These are phyloP conservation scores for Phellopilus nigrolimitatus DNA, from an alignment of 1,284 basidiomycete species.

Conservation along the genomic window DNA sequence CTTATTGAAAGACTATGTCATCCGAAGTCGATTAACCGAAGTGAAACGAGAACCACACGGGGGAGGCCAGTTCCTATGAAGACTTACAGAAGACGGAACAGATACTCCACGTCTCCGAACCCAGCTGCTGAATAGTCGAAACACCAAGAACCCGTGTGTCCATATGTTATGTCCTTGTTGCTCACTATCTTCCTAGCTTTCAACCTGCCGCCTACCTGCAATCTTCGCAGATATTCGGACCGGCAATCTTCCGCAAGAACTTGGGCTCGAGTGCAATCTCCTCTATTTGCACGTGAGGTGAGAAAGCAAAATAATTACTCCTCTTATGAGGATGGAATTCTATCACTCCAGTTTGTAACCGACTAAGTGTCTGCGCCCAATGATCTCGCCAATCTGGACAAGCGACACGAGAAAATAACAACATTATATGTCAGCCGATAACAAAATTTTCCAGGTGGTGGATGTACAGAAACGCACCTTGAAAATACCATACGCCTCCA, in stretches of 20 bases:
- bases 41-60: too few species aligned
- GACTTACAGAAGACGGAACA: too few species aligned
- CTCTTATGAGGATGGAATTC: slow-evolving; percentile 6
- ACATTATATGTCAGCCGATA: too few species aligned
- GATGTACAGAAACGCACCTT: slow-evolving; percentile 59
- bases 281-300: not conserved
- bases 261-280: not conserved
- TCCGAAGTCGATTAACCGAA: too few species aligned
- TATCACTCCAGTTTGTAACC: slow-evolving; percentile 71
- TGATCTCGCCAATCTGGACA: slow-evolving; percentile 81
- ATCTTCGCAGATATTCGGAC: not conserved
- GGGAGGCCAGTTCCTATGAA: too few species aligned
- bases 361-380: slow-evolving; percentile 79
- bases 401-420: not conserved
- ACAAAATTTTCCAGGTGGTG: too few species aligned
- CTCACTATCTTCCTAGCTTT: not conserved
- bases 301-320: slow-evolving; percentile 2
- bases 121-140: too few species aligned
- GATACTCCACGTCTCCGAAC: too few species aligned
- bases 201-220: not conserved
- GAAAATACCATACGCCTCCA: slow-evolving; percentile 88
- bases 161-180: too few species aligned
- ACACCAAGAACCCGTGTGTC: too few species aligned
- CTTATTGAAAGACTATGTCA: too few species aligned
- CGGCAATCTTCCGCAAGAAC: not conserved